Percentiles rank a stretch among this genome's conserved stretches.
Evolutionary conservation across 805 yeast genomes (phyloP).

Genomic region (Candida nanaspora): DNA sequence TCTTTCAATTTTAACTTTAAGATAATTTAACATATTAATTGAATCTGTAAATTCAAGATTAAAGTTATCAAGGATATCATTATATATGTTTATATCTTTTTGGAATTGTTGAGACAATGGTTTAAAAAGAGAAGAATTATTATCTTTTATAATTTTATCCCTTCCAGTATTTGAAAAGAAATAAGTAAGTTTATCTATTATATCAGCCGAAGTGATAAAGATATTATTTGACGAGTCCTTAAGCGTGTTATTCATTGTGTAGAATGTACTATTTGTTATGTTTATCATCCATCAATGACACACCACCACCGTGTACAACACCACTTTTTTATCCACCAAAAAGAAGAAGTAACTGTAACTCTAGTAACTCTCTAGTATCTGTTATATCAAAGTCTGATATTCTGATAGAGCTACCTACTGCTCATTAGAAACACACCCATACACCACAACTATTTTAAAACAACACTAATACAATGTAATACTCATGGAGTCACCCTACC

Average conservation of each 20-base stretch:
- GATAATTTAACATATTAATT: constrained; percentile 17
- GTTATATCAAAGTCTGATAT: too few species aligned
- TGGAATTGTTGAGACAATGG: constrained; percentile 18
- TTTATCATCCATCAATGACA: too few species aligned
- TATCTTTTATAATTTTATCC: constrained; percentile 19
- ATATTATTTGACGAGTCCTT: constrained; percentile 25
- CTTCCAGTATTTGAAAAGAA: constrained; percentile 18
- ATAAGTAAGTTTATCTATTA: constrained; percentile 24
- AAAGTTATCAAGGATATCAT: constrained; percentile 22
- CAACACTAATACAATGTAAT: too few species aligned
- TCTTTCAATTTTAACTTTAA: constrained; percentile 20
- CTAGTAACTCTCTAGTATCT: too few species aligned
- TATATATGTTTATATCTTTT: constrained; percentile 20
- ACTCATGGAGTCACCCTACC: too few species aligned
- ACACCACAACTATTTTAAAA: too few species aligned
- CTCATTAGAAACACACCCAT: too few species aligned
- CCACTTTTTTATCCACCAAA: too few species aligned
- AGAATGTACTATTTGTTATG: too few species aligned
- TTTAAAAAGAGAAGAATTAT: constrained; percentile 18
- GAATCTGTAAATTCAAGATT: constrained; percentile 22
- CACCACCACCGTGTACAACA: too few species aligned
- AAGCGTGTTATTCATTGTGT: constrained; percentile 20
- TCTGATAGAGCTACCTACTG: too few species aligned
- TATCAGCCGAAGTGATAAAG: constrained; percentile 25
- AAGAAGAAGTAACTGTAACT: too few species aligned